A percentile compares a stretch with the other conserved stretches of the same genome.
Evolutionary conservation across 768 basidiomycete species (phyloP).

Genomic region (Phylloporus scabripes): DNA sequence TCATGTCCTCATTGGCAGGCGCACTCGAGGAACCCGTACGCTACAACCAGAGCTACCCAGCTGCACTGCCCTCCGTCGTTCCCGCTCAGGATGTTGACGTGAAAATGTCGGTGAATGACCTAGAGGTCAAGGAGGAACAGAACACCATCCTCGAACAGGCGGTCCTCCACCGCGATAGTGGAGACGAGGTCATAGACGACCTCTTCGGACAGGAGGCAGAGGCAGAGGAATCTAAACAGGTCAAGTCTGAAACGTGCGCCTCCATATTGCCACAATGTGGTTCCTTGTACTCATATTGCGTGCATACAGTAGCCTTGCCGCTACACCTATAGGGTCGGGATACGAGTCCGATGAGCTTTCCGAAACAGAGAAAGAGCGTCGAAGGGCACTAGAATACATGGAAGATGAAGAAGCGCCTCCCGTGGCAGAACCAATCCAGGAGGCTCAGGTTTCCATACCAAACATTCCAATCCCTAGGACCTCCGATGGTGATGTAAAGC

Average conservation of each 20-base stretch:
- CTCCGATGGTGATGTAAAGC: constrained; percentile 74
- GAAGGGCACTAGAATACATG: constrained; percentile 74
- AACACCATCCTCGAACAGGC: constrained; percentile 17
- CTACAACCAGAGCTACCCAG: constrained; percentile 15
- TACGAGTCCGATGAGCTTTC: constrained; percentile 66
- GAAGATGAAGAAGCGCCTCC: constrained; percentile 68
- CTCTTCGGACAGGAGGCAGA: constrained; percentile 74
- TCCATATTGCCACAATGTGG: constrained; percentile 6
- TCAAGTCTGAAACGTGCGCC: constrained; percentile 46
- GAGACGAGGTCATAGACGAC: constrained; percentile 65
- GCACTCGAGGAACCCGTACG: constrained; percentile 41
- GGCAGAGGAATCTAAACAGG: constrained; percentile 31
- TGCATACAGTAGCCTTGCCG: constrained; percentile 32
- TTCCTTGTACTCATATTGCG: constrained; percentile 14
- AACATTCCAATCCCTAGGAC: constrained; percentile 79
- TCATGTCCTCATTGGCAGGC: constrained; percentile 58
- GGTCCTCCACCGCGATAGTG: constrained; percentile 4
- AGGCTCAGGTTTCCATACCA: constrained; percentile 76
- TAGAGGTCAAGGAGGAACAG: constrained; percentile 16
- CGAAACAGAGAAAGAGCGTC: constrained; percentile 47
- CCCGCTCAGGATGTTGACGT: constrained; percentile 40
- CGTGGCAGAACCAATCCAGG: constrained; percentile 49
- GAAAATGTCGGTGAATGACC: constrained; percentile 20
- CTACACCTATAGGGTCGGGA: constrained; percentile 38
- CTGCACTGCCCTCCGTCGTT: constrained; percentile 3